Evolutionary conservation across 192 early-diverging fungal species (phyloP).

Genomic region (Rhizoclosmatium globosum): DNA sequence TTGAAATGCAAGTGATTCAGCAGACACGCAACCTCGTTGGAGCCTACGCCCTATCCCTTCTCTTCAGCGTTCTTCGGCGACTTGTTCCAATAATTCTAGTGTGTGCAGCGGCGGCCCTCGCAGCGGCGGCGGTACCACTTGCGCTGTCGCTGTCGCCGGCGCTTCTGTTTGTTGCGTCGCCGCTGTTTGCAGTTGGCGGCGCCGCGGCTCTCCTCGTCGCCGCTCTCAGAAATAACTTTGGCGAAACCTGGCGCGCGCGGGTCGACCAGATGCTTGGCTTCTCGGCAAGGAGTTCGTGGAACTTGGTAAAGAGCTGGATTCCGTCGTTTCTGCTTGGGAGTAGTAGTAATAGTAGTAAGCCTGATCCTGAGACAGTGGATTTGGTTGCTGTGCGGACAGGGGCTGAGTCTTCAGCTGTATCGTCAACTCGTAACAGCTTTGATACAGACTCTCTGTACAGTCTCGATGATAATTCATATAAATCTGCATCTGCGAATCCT

Average conservation of each 20-base stretch:
- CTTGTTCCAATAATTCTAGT: constrained; percentile 10
- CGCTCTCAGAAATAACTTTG: not conserved
- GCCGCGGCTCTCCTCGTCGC: constrained; percentile 3
- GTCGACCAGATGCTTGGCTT: not conserved
- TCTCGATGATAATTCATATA: too few species aligned
- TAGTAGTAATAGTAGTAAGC: too few species aligned
- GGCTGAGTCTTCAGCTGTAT: too few species aligned
- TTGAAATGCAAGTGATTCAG: not conserved
- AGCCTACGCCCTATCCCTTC: constrained; percentile 2
- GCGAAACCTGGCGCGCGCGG: not conserved
- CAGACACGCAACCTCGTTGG: not conserved
- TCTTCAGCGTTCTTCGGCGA: not conserved
- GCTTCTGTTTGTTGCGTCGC: constrained; percentile 6
- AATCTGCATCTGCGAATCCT: too few species aligned
- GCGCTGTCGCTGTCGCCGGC: constrained; percentile 17
- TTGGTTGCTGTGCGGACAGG: too few species aligned
- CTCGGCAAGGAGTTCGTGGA: not conserved
- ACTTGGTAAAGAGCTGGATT: not conserved
- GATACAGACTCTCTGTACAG: too few species aligned
- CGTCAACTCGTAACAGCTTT: too few species aligned
- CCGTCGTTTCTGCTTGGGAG: not conserved
- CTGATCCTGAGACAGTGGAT: too few species aligned
- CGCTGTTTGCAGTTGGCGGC: not conserved
- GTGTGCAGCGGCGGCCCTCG: not conserved
- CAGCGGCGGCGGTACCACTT: constrained; percentile 8